Conservation (phyloP, 2,329 filamentous ascomycete species). For the Arthrinium puccinioides region DNA sequence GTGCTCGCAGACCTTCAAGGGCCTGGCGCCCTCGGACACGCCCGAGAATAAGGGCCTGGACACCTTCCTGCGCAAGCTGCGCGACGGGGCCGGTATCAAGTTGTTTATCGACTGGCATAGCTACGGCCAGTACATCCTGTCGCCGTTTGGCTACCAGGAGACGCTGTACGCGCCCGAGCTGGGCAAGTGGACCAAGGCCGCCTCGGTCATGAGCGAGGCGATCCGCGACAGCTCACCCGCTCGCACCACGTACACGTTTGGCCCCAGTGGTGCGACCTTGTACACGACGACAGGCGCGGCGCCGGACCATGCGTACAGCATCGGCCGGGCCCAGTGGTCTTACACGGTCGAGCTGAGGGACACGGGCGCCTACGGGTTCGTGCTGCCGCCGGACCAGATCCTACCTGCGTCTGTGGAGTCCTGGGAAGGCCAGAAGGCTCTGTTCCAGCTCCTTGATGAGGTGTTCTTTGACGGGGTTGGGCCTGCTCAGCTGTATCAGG, state of each 20-base stretch:
- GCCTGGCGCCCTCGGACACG: constrained; percentile 29
- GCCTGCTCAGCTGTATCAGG: background rate
- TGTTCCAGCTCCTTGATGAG: constrained; percentile 8
- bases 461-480: constrained; percentile 1
- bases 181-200: constrained; percentile 27
- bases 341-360: constrained; percentile 19
- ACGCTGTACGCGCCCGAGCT: constrained; percentile 31
- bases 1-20: constrained; percentile 38
- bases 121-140: constrained; percentile 46
- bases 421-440: constrained; percentile 27
- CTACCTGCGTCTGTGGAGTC: constrained; percentile 17
- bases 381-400: constrained; percentile 17
- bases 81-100: constrained; percentile 34
- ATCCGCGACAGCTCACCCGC: constrained; percentile 22
- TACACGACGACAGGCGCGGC: constrained; percentile 18
- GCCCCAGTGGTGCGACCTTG: constrained; percentile 15
- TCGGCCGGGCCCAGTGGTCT: constrained; percentile 16
- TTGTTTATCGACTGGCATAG: constrained; percentile 54
- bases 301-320: constrained; percentile 16
- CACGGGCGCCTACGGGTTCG: constrained; percentile 16
- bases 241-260: constrained; percentile 16
- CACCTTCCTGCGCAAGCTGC: constrained; percentile 21
- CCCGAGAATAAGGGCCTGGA: constrained; percentile 39
- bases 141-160: constrained; percentile 49
- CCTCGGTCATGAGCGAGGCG: constrained; percentile 26